These are phyloP conservation scores for Celoporthe dispersa DNA, from an alignment of 2,329 filamentous ascomycete genomes.

Conservation along the genomic window DNA sequence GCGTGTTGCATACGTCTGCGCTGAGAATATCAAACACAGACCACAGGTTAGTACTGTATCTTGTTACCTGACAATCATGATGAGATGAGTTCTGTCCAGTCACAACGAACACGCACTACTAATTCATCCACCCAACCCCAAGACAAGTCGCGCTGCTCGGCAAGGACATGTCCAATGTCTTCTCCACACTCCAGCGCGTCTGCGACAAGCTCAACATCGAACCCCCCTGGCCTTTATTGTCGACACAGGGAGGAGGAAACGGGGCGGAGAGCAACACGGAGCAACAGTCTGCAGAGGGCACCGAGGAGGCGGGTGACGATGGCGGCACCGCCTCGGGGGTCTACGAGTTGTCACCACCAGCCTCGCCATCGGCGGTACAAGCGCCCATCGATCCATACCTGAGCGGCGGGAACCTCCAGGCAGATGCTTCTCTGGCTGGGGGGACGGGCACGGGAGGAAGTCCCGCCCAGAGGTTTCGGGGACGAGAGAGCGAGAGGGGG, in stretches of 20 bases:
- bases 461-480: neutral
- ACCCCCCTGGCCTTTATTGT: neutral
- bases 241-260: neutral
- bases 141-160: constrained; percentile 1
- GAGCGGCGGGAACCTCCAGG: neutral
- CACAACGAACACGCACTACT: neutral
- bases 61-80: too few species aligned
- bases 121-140: neutral
- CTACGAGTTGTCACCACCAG: constrained; percentile 6
- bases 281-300: neutral
- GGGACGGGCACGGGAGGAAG: neutral
- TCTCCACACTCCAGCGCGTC: neutral
- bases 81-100: neutral
- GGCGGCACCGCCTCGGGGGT: neutral
- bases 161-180: constrained; percentile 7
- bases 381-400: constrained; percentile 10
- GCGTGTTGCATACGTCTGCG: constrained; percentile 4
- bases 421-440: neutral
- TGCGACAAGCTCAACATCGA: constrained; percentile 8
- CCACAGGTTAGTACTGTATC: neutral
- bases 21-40: neutral
- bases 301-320: neutral
- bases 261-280: neutral
- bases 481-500: neutral
- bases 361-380: constrained; percentile 3